Conservation (phyloP, 2,329 filamentous ascomycete genomes). For the Venturiaceae sp. region DNA sequence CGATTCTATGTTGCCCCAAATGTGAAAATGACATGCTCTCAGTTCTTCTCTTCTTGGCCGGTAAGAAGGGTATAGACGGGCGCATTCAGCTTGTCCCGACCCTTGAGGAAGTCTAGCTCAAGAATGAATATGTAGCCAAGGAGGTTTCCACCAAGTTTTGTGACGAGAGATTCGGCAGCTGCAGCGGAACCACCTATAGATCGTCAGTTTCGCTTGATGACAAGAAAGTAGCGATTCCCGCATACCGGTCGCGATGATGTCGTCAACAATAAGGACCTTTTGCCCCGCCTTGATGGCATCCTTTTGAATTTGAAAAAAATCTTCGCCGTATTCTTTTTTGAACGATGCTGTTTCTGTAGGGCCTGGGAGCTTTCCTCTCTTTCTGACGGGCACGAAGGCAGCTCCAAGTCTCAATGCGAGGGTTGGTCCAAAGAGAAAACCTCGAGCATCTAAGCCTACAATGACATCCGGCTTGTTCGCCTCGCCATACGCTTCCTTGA, state of each 20-base stretch:
- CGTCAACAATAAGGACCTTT: constrained; percentile 88
- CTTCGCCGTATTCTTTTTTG: constrained; percentile 91
- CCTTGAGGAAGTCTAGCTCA: constrained; percentile 88
- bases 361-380: constrained; percentile 91
- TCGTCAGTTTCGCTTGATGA: constrained; percentile 6
- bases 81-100: constrained; percentile 76
- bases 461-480: constrained; percentile 70
- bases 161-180: constrained; percentile 78
- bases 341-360: constrained; percentile 77
- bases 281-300: constrained; percentile 77
- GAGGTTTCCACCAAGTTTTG: constrained; percentile 75
- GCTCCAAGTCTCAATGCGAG: constrained; percentile 76
- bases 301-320: constrained; percentile 92
- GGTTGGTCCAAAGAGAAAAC: constrained; percentile 89
- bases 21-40: neutral
- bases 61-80: constrained; percentile 77
- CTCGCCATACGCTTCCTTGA: constrained; percentile 52
- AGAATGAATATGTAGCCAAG: constrained; percentile 92
- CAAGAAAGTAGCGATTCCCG: constrained; percentile 11
- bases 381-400: constrained; percentile 85
- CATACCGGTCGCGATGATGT: constrained; percentile 96
- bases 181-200: constrained; percentile 74
- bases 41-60: constrained; percentile 36
- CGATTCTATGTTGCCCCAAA: neutral
- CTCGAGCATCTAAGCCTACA: constrained; percentile 85